These are phyloP conservation scores for Lasiosphaeriaceae sp. DNA, from an alignment of 495 filamentous ascomycete species.

Conservation along the genomic window DNA sequence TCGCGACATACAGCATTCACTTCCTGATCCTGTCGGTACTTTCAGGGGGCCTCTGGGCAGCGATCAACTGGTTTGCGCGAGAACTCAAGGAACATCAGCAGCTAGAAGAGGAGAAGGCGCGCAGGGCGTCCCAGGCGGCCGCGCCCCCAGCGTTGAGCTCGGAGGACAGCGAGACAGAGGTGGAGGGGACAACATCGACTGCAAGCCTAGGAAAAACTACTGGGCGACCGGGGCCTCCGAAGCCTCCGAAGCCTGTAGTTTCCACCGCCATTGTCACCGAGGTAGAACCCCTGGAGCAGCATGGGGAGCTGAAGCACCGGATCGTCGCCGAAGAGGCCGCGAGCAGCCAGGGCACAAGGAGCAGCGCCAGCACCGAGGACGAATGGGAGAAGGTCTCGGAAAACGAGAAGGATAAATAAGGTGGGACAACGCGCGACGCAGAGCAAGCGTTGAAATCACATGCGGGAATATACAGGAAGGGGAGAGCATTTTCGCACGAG, in stretches of 20 bases:
- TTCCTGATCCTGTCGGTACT: slow-evolving; percentile 77
- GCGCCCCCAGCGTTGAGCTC: slow-evolving; percentile 17
- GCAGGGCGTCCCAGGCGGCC: slow-evolving; percentile 28
- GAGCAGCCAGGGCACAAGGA: slow-evolving; percentile 33
- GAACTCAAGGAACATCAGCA: slow-evolving; percentile 68
- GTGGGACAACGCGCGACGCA: neutral
- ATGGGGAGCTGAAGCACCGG: slow-evolving; percentile 41
- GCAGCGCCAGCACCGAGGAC: slow-evolving; percentile 52
- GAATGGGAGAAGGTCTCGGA: slow-evolving; percentile 59
- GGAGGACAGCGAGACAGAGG: slow-evolving; percentile 49
- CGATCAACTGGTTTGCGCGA: slow-evolving; percentile 92
- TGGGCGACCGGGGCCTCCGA: slow-evolving; percentile 3
- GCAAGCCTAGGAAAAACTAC: slow-evolving; percentile 19
- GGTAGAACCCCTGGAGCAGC: slow-evolving; percentile 33
- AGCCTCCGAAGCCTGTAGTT: slow-evolving; percentile 24
- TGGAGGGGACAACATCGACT: slow-evolving; percentile 36
- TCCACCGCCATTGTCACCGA: slow-evolving; percentile 26
- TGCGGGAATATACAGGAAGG: too few species aligned
- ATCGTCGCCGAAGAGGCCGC: slow-evolving; percentile 17
- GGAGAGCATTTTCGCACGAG: too few species aligned
- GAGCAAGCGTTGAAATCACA: neutral
- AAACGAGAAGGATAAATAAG: slow-evolving; percentile 48
- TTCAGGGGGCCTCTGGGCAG: slow-evolving; percentile 78
- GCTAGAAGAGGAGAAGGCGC: slow-evolving; percentile 59
- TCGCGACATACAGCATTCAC: slow-evolving; percentile 83